Base-by-base conservation (phyloP, 2,329 filamentous ascomycete genomes). In the Lachnellula cervina region DNA sequence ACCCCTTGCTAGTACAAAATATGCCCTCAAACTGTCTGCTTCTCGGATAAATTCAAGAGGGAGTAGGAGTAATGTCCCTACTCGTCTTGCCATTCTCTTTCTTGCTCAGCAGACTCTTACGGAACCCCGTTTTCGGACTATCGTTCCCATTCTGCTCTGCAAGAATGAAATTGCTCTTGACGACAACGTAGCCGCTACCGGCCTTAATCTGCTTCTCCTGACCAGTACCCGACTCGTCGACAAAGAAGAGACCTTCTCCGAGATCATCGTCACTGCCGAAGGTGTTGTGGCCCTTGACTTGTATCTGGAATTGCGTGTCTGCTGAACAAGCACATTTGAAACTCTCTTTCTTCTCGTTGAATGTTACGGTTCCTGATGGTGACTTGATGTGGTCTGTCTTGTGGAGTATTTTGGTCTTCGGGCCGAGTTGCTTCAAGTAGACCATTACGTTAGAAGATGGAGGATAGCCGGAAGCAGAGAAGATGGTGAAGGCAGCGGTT, bases 351-450 rank as follows among this genome's bases (percentile, higher is more conserved):
- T 75, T 72, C 49, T 79, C 75, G 60, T 90, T 86, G 70, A 84
- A 96, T 17, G 76, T 79, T 59, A 89, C 81, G 3, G 79, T 74
- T 1, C 88, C 89, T 1, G 76, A 76, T 3, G 81, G 74, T 0
- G 86, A 80, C 72, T 96, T 96, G 75, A 89, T 82, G 61, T 94
- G 88, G 71, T 96, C 96, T 21, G 92, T 97, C 77, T 97, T 97
- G 74, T 92, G 86, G 46, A 99, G 77, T 46, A 88, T 82, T 75
- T 94, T 97, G 49, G 73, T 81, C 72, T 88, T 92, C 47, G 83
- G 74, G 3, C 78, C 76, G 35, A 89, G 69, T 63, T 89, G 83
- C 54, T 83, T 85, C 63, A 96, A 75, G 56, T 82, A 74, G 48
- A 96, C 82, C 66, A 90, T 91, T n/a, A 96, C 75, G 68, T 95